These are phyloP conservation scores for Strobilomyces confusus DNA, from an alignment of 768 basidiomycete genomes.

Conservation along the genomic window DNA sequence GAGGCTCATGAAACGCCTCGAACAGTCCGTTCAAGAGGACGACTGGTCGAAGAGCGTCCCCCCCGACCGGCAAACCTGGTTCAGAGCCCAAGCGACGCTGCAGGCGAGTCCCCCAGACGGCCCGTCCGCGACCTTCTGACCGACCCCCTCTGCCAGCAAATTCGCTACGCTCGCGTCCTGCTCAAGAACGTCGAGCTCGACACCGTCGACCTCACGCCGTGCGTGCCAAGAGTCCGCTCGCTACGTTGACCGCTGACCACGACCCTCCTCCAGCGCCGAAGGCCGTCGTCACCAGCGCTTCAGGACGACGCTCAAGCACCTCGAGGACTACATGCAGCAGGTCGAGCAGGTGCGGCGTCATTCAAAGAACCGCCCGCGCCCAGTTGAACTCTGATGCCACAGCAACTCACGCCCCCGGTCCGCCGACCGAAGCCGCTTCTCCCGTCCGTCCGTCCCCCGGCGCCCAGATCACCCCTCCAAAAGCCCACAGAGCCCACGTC, in stretches of 20 bases:
- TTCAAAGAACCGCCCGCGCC: background rate
- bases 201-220: conserved; percentile 43
- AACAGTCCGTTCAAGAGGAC: conserved; percentile 43
- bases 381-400: background rate
- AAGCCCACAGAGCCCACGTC: conserved; percentile 1
- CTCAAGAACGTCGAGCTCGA: conserved; percentile 56
- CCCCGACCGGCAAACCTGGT: conserved; percentile 39
- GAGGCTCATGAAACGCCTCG: conserved; percentile 57
- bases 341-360: conserved; percentile 45
- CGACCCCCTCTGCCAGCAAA: conserved; percentile 28
- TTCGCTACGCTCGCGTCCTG: conserved; percentile 55
- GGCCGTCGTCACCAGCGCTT: conserved; percentile 44
- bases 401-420: conserved; percentile 42
- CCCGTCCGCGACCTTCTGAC: background rate
- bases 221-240: conserved; percentile 21
- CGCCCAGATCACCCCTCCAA: conserved; percentile 3
- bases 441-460: conserved; percentile 48
- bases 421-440: conserved; percentile 47
- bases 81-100: conserved; percentile 50
- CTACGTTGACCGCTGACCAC: background rate
- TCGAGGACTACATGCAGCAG: conserved; percentile 50
- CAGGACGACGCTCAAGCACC: conserved; percentile 46
- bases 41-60: conserved; percentile 31
- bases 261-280: conserved; percentile 33
- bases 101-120: conserved; percentile 42